Percentiles rank a stretch among this genome's conserved stretches.
phyloP scores from a whole-genome alignment of 2,329 filamentous ascomycete genomes.

The Grosmannia clavigera region DNA sequence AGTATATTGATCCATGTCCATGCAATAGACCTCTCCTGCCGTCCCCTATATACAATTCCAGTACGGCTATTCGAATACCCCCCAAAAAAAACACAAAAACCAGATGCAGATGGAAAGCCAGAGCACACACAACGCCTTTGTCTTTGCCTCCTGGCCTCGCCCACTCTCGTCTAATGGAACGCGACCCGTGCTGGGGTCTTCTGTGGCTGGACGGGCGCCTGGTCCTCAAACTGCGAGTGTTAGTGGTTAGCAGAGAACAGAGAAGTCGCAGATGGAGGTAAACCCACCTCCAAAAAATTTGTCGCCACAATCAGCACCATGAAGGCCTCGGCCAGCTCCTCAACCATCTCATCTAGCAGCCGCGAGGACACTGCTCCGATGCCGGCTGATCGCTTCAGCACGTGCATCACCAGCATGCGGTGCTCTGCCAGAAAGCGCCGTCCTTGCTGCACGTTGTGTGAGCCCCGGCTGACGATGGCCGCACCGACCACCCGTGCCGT shows the following conservation, averaged over 20 bases:
- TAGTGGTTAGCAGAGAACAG: not conserved
- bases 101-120: not conserved
- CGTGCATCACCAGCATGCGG: slow-evolving; percentile 69
- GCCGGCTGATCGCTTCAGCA: slow-evolving; percentile 80
- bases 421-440: slow-evolving; percentile 73
- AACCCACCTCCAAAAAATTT: slow-evolving; percentile 70
- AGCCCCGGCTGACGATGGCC: slow-evolving; percentile 67
- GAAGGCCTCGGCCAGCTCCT: slow-evolving; percentile 73
- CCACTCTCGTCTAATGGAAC: slow-evolving; percentile 24
- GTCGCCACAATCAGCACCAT: slow-evolving; percentile 73
- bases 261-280: not conserved
- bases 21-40: not conserved
- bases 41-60: slow-evolving; percentile 1
- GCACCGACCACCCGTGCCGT: slow-evolving; percentile 73
- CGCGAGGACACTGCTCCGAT: slow-evolving; percentile 29
- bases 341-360: slow-evolving; percentile 46
- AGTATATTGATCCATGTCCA: not conserved
- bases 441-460: slow-evolving; percentile 71
- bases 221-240: slow-evolving; percentile 25
- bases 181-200: slow-evolving; percentile 21
- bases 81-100: not conserved
- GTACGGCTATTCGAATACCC: not conserved
- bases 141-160: not conserved
- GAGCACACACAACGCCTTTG: not conserved
- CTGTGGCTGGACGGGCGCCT: slow-evolving; percentile 19